Evolutionary conservation across 106 monocot genomes (phyloP), one percentile per base, ranked within the genome.

Genomic region (Hemerocallis citrina): DNA sequence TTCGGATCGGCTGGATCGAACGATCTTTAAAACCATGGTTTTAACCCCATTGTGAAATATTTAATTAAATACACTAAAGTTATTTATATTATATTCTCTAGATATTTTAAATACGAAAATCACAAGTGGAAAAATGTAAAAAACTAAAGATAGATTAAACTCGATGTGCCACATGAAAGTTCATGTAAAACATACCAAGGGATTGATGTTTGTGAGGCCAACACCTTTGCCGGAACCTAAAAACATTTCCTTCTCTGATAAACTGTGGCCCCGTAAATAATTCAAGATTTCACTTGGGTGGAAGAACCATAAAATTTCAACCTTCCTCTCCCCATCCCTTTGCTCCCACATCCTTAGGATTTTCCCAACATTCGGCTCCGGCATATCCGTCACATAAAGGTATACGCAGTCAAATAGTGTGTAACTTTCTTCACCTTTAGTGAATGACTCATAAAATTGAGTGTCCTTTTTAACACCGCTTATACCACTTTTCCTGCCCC

Each of bases 341-440:
- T 76, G 70, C 68, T 93, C 84, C 92, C 92, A 93, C 21, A 93
- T 79, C 60, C 79, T 88, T n/a, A 88, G n/a, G 40, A 93, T 61
- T 47, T 93, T 93, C 35, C 92, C 92, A 57, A 93, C 58, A 44
- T 79, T 72, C 2, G 88, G 81, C 40, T 65, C 75, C 1, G 34
- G 8, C 4, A 68, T 84, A 20, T 44, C 88, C 22, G 64, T 30
- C 42, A 82, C 71, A 63, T 42, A 81, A 23, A 88, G 67, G 72
- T 71, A 84, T 0, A 92, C 88, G 74, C 43, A 71, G 59, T 93
- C 92, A 63, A 76, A 93, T 28, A 93, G 66, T 6, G 42, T 57
- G 56, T 92, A 92, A 29, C 69, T 66, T 16, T 57, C 38, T 7
- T 62, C 69, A 62, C 83, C 82, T 42, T 58, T 72, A 11, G 61